Base-by-base conservation (phyloP, 306 rosid genomes). In the Cucumis melo region DNA sequence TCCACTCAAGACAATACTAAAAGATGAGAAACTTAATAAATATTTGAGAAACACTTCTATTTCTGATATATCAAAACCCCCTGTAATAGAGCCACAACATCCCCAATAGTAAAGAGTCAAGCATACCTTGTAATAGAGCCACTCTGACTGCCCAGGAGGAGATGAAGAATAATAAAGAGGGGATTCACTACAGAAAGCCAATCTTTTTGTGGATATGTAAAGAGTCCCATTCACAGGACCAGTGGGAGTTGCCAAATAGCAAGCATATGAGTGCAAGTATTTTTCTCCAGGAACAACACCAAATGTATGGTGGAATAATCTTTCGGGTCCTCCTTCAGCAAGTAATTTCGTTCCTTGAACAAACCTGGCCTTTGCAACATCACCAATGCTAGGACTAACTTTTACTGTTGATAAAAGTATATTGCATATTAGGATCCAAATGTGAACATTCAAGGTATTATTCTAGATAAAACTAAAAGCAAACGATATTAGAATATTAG, bases 141-240 rank as follows among this genome's bases (percentile, higher is more conserved):
- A 71, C 38, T 83, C 76, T 20, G 84, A 84, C 17, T 83, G 84
- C 48, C 74, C 80, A 34, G 89, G 82, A 34, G 89, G 82, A 64
- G 82, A 76, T 9, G 90, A 79, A 62, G 83, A 59, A 46, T 81
- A 77, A 74, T 75, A 56, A 42, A 89, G 53, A n/a, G 96, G 88
- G 51, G 83, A 73, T 75, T 93, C 98, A 83, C 96, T 91, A 82
- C 96, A 89, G 79, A 93, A 89, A 75, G 97, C 97, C 24, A 91
- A n/a, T 86, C 92, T 86, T 80, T 81, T 80, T 5, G 86, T 82
- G 56, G 96, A 80, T 50, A 93, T 79, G 34, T 88, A 93, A 32
- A 93, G 88, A 12, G 84, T 83, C 71, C 96, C 98, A 70, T 84
- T 87, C 19, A 88, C 80, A 77, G 96, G 97, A 63, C 87, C 97